Base-by-base conservation (phyloP, 331 rosid species). In the Telfairia occidentalis region DNA sequence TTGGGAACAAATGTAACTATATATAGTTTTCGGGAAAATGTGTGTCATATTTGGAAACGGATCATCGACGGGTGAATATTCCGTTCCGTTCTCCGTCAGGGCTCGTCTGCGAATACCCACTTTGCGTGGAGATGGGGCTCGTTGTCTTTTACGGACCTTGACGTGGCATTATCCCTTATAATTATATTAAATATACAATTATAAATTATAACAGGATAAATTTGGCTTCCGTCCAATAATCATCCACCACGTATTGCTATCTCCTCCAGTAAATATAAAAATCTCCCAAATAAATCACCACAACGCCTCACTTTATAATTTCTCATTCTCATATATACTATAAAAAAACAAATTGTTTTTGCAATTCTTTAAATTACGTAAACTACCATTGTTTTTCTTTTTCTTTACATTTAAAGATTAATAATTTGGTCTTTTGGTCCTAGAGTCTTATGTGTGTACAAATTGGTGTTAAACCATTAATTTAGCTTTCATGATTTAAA, bases 1-100 rank as follows among this genome's bases (percentile, higher is more conserved):
- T 59, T 73, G 34, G 64, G 76, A 73, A 82, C 81, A 87, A 83
- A 85, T 24, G 76, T 81, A 80, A 90, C 72, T 86, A 90, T 87
- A 80, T 95, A 95, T 95, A 95, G 96, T 95, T 95, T 95, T 95
- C 96, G 99, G 99, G 97, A 95, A 95, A 92, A 89, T 81, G 81
- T 34, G 73, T 76, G 46, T n/a, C 55, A 58, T 43, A 82, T 67
- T 83, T 78, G 81, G 83, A 71, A 74, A 76, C 76, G 48, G 67
- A 28, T 60, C 80, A 85, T 85, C 90, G 85, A 83, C 69, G 67
- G 54, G 35, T 70, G 92, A 83, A 92, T 90, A 92, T 90, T 95
- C 97, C 97, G 93, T 91, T 86, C 64, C 78, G 78, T 71, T 42
- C 9, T 21, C 74, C 80, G 79, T 79, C 82, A 60, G 63, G 55